A percentile compares a stretch with the other conserved stretches of the same genome.
Evolutionary conservation across 1,139 yeast genomes (phyloP).

Genomic region (Candida pseudoviswanathii): DNA sequence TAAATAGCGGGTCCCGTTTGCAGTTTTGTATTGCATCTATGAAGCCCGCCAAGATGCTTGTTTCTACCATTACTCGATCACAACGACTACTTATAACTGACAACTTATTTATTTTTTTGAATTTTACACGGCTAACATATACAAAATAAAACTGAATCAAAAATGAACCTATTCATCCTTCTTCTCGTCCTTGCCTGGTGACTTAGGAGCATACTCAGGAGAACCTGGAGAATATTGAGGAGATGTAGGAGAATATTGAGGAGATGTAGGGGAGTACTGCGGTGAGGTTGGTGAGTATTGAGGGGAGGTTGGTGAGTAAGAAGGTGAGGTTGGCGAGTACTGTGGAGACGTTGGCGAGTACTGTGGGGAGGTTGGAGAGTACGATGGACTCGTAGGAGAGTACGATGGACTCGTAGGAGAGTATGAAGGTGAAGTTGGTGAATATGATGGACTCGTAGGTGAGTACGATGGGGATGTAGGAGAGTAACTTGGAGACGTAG

Average conservation of each 20-base stretch:
- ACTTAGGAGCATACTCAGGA: conserved; percentile 50
- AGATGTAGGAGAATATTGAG: neutral
- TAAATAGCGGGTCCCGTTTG: too few relatives aligned
- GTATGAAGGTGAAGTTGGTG: conserved; percentile 76
- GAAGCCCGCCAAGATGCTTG: too few relatives aligned
- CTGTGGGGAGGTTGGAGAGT: conserved; percentile 72
- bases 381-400: conserved; percentile 72
- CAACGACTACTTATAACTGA: too few relatives aligned
- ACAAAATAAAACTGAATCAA: too few relatives aligned
- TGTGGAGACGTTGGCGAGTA: conserved; percentile 77
- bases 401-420: conserved; percentile 74
- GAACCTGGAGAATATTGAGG: neutral
- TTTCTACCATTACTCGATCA: too few relatives aligned
- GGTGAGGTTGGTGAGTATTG: conserved; percentile 74
- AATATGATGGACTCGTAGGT: conserved; percentile 69
- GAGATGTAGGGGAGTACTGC: conserved; percentile 51
- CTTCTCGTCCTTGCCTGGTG: conserved; percentile 28
- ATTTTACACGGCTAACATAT: neutral
- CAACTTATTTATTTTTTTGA: neutral
- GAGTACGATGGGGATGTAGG: conserved; percentile 70
- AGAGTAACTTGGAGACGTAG: conserved; percentile 61
- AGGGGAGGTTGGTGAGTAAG: conserved; percentile 52
- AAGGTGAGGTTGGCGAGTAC: conserved; percentile 52
- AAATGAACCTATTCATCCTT: neutral
- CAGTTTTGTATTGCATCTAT: too few relatives aligned